Evolutionary conservation across 2,329 filamentous ascomycete genomes (phyloP).

Genomic region (Colletotrichum australisinense): DNA sequence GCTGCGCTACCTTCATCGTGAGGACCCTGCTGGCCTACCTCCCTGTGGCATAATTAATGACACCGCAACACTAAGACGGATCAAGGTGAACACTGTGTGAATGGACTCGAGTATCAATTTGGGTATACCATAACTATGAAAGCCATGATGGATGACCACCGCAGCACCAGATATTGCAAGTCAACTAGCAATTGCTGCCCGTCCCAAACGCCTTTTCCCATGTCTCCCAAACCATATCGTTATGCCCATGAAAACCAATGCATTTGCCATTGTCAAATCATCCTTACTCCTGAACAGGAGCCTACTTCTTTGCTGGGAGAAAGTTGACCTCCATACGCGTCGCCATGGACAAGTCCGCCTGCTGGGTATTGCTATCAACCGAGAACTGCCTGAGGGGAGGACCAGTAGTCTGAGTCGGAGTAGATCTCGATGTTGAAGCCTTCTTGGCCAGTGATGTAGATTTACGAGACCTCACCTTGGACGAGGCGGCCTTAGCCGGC

Average conservation of each 20-base stretch:
- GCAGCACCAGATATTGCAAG: not conserved
- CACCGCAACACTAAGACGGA: no score
- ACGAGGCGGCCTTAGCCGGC: not conserved
- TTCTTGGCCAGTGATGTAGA: not conserved
- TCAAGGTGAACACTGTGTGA: not conserved
- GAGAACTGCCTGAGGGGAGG: slow-evolving; percentile 2
- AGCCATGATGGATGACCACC: not conserved
- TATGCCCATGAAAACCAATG: slow-evolving; percentile 2
- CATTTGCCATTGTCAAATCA: not conserved
- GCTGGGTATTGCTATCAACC: not conserved
- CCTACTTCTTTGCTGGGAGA: not conserved
- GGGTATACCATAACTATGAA: slow-evolving; percentile 24
- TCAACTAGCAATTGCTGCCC: not conserved
- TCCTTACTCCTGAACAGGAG: not conserved
- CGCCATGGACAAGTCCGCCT: not conserved
- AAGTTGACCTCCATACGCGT: slow-evolving; percentile 16
- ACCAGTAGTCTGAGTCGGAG: not conserved
- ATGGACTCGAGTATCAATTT: not conserved
- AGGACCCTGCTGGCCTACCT: not conserved
- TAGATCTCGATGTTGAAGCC: not conserved
- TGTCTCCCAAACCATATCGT: not conserved
- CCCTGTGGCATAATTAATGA: not conserved
- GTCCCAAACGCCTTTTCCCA: slow-evolving; percentile 20
- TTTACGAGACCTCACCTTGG: slow-evolving; percentile 10
- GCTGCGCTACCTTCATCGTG: not conserved